These are phyloP conservation scores for Ilyonectria robusta DNA, from an alignment of 2,329 filamentous ascomycete genomes.

Conservation along the genomic window DNA sequence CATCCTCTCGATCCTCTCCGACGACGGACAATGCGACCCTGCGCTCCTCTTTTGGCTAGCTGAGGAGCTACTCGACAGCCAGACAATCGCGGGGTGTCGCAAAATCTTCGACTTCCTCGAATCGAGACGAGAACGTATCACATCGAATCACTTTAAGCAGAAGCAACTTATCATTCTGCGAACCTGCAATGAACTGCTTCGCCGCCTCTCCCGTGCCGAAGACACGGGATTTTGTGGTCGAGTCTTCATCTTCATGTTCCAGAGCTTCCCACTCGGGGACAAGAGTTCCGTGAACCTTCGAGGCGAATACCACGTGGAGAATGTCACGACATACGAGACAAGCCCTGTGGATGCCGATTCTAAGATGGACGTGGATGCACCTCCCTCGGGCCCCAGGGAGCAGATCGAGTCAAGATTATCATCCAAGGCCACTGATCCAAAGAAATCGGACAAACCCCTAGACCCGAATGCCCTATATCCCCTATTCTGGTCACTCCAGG, in stretches of 20 bases:
- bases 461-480: conserved; percentile 86
- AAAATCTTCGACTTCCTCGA: conserved; percentile 96
- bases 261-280: conserved; percentile 96
- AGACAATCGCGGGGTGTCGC: conserved; percentile 92
- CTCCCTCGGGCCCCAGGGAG: conserved; percentile 54
- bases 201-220: conserved; percentile 92
- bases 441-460: conserved; percentile 66
- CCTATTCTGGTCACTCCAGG: conserved; percentile 93
- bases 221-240: conserved; percentile 97
- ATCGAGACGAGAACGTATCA: conserved; percentile 90
- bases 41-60: conserved; percentile 90
- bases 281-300: conserved; percentile 97
- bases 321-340: conserved; percentile 85
- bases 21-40: conserved; percentile 82
- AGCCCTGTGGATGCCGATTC: conserved; percentile 51
- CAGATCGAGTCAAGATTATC: conserved; percentile 48
- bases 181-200: conserved; percentile 94
- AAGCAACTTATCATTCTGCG: conserved; percentile 93
- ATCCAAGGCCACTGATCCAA: conserved; percentile 60
- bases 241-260: conserved; percentile 98
- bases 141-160: conserved; percentile 82
- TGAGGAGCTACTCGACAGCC: conserved; percentile 95
- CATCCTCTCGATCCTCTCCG: conserved; percentile 88
- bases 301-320: conserved; percentile 96
- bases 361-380: conserved; percentile 76